phyloP scores from a whole-genome alignment of 805 yeast genomes.

The Tetrapisispora iriomotensis region DNA sequence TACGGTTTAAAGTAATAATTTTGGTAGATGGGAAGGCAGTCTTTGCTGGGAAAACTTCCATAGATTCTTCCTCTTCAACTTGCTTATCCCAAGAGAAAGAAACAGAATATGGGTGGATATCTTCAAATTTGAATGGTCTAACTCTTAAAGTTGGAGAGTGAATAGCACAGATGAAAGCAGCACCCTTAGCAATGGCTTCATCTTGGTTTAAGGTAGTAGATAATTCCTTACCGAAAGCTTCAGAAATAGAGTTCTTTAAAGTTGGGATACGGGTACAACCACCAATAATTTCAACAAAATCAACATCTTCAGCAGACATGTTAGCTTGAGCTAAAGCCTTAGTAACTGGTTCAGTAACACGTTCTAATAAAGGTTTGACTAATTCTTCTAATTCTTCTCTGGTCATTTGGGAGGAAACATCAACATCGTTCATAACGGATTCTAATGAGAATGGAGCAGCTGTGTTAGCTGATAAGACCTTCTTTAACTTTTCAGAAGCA shows the following conservation, averaged over 20 bases:
- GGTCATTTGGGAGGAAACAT: slow-evolving; percentile 76
- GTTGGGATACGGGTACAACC: slow-evolving; percentile 97
- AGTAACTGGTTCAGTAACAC: slow-evolving; percentile 68
- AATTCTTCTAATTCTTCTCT: slow-evolving; percentile 89
- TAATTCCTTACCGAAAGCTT: slow-evolving; percentile 71
- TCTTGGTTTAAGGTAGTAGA: slow-evolving; percentile 96
- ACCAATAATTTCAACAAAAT: slow-evolving; percentile 89
- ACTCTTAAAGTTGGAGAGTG: slow-evolving; percentile 98
- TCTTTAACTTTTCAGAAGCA: slow-evolving; percentile 88
- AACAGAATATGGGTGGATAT: slow-evolving; percentile 80
- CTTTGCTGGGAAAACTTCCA: slow-evolving; percentile 94
- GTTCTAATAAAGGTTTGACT: slow-evolving; percentile 68
- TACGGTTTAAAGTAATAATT: slow-evolving; percentile 84
- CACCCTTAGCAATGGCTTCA: slow-evolving; percentile 98
- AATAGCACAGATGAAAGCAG: slow-evolving; percentile 95
- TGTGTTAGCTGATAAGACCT: slow-evolving; percentile 89
- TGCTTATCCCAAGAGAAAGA: slow-evolving; percentile 91
- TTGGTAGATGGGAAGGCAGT: slow-evolving; percentile 88
- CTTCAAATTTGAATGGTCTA: slow-evolving; percentile 96
- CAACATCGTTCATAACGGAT: slow-evolving; percentile 94
- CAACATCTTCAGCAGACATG: slow-evolving; percentile 59
- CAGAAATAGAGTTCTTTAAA: slow-evolving; percentile 68
- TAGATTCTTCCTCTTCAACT: slow-evolving; percentile 77
- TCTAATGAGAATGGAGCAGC: slow-evolving; percentile 91
- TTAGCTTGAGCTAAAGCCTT: slow-evolving; percentile 74